phyloP scores from a whole-genome alignment of 306 rosid genomes.

The Cicer yamashitae region DNA sequence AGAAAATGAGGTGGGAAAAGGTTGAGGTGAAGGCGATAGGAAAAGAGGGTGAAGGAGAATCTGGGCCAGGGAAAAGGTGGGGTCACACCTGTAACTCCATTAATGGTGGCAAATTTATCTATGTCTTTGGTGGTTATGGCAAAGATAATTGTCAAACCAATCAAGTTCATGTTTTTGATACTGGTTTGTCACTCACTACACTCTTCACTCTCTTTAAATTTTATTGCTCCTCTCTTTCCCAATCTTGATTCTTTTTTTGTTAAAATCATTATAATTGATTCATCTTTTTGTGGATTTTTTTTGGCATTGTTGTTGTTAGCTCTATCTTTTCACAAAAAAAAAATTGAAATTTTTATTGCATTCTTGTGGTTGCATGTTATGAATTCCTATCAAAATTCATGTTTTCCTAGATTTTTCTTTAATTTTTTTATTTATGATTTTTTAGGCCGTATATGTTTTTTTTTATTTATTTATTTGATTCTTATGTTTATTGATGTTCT shows the following conservation, averaged over 20 bases:
- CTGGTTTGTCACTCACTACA: conserved; percentile 56
- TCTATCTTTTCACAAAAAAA: background rate
- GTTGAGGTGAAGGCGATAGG: conserved; percentile 53
- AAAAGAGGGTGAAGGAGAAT: conserved; percentile 55
- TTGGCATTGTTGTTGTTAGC: conserved; percentile 44
- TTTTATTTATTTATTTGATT: background rate
- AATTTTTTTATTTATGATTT: background rate
- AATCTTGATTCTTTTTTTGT: background rate
- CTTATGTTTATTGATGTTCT: background rate
- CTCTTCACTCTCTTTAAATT: background rate
- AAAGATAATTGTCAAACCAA: conserved; percentile 93
- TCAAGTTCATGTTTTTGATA: conserved; percentile 88
- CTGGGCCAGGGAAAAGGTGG: conserved; percentile 98
- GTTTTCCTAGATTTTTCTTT: background rate
- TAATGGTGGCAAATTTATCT: conserved; percentile 83
- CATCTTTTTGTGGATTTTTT: conserved; percentile 21
- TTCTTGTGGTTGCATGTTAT: conserved; percentile 16
- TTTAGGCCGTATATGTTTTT: background rate
- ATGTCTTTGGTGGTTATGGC: conserved; percentile 96
- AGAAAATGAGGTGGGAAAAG: conserved; percentile 96
- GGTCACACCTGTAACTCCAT: conserved; percentile 98
- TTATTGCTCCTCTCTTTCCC: background rate
- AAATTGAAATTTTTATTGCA: too few relatives aligned
- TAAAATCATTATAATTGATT: background rate
- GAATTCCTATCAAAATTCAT: background rate